Evolutionary conservation across 495 filamentous ascomycete species (phyloP), one percentile per base, ranked within the genome.

Genomic region (Amphirosellinia nigrospora): DNA sequence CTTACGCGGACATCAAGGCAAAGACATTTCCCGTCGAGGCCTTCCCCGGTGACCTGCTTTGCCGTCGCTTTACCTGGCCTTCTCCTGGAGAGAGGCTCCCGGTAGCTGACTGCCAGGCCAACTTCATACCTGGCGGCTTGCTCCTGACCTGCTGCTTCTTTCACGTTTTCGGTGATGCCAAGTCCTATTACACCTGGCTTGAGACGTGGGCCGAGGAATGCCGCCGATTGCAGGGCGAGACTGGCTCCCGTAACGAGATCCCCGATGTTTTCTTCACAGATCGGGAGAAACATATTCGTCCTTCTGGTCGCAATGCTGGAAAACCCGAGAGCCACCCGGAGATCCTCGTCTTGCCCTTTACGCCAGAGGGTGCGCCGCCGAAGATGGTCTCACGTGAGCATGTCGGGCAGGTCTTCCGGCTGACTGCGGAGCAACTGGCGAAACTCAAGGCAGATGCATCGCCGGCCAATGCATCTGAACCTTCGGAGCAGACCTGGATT

Each of bases 141-240:
- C 48, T 73, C 13, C 36, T 73, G 55, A 74, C 69, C 13, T 71
- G 73, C 70, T 74, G 61, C 65, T 77, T 79, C 26, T 69, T 77
- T 26, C 79, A 82, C 58, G 71, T 82, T 68, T 79, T 71, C 30
- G 75, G 78, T 7, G 81, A 82, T 38, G 79, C 75, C 4, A 78
- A 72, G 32, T 71, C 74, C 16, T 79, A 80, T 23, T 73, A 69
- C 41, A 74, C 68, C 34, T 77, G 75, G 74, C 75, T 77, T 32
- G 77, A 77, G 55, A 75, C 79, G 5, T 81, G 79, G 73, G 81
- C 81, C 23, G 74, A 82, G 68, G 77, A 77, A 26, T 81, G 78
- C 41, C 78, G 80, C 30, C 71, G 72, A 3, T 66, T 79, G 30
- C 79, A 81, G 63, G 75, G 75, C 10, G 68, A 70, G 55, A 65